Conservation (phyloP, 2,329 filamentous ascomycete species). For the Pseudogymnoascus sp. region DNA sequence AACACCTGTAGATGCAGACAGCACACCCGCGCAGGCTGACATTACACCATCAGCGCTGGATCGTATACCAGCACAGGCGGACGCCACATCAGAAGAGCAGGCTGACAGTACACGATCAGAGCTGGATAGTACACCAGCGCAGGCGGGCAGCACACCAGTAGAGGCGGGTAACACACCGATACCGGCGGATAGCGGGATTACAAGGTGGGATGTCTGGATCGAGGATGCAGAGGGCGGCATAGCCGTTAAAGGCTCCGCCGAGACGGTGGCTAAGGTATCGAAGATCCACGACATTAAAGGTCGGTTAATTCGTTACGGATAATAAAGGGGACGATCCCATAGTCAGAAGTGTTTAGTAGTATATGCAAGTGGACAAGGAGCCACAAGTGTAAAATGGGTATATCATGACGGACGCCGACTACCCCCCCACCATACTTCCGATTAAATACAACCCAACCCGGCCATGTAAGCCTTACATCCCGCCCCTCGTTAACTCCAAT, state of each 20-base stretch:
- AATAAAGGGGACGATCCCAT: too few relatives aligned
- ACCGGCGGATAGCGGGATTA: constrained; percentile 14
- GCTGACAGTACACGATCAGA: constrained; percentile 33
- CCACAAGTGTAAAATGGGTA: not conserved
- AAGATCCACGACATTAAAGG: too few relatives aligned
- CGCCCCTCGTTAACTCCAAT: constrained; percentile 7
- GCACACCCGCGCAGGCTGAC: too few relatives aligned
- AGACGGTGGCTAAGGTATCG: not conserved
- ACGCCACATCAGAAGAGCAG: too few relatives aligned
- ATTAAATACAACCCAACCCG: constrained; percentile 1
- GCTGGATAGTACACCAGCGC: constrained; percentile 31
- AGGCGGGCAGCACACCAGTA: constrained; percentile 33
- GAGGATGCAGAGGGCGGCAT: constrained; percentile 52
- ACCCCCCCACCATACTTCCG: not conserved
- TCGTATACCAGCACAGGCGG: too few relatives aligned
- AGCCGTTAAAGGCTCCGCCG: constrained; percentile 50
- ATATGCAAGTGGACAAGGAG: constrained; percentile 7
- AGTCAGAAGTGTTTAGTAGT: not conserved
- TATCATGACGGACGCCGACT: not conserved
- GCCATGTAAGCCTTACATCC: not conserved
- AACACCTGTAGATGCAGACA: constrained; percentile 27
- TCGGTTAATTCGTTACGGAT: too few relatives aligned
- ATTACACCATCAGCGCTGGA: too few relatives aligned
- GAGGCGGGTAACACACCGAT: constrained; percentile 32
- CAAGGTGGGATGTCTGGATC: constrained; percentile 55